Base-by-base conservation (phyloP, 2,329 filamentous ascomycete species). In the Verticillium zaregamsianum region DNA sequence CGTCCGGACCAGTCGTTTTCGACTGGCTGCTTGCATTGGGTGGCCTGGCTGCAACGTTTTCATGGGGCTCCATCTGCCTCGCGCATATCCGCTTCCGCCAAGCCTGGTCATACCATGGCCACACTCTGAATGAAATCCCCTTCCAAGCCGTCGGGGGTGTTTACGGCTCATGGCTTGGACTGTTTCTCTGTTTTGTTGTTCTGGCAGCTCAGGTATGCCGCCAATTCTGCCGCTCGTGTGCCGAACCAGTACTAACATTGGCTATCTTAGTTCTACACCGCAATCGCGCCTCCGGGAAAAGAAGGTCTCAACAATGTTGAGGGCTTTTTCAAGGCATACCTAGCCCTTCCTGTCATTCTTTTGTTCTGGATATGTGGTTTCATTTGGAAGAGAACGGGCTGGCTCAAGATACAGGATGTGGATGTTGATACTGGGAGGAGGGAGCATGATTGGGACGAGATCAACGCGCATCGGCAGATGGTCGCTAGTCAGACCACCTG, bases 21-120 rank as follows among this genome's bases (percentile, higher is more conserved):
- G 78, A 82, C 68, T 91, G 88, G 88, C 80, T 91, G 3, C 79
- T 85, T 28, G 84, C 87, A 9, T 76, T 91, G n/a, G 88, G 86
- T 0, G 88, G 86, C 58, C 77, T 90, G 4, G 83, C 84, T 14
- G 83, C 86, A 12, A 79, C 91, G 49, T 90, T 89, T 71, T 87
- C 87, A 11, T 91, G 88, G 88, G 87, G 82, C 20, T 88, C 85
- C 40, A 89, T 90, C 67, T 90, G 87, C 68, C 74, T 88, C 3
- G 81, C 86, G 2, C 88, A 91, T 68, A 89, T 91, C 69, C 86
- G 88, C 23, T 90, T 90, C 80, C 86, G 88, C 39, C 68, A 73
- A 2, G 88, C 87, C 0, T 91, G 88, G 88, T 77, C 75, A 28
- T 73, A 79, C 33, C 80, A 87, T 49, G 85, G 86, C n/a, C 86